Base-by-base conservation (phyloP, 208 protist genomes). In the Sergeia podlipaevii region DNA sequence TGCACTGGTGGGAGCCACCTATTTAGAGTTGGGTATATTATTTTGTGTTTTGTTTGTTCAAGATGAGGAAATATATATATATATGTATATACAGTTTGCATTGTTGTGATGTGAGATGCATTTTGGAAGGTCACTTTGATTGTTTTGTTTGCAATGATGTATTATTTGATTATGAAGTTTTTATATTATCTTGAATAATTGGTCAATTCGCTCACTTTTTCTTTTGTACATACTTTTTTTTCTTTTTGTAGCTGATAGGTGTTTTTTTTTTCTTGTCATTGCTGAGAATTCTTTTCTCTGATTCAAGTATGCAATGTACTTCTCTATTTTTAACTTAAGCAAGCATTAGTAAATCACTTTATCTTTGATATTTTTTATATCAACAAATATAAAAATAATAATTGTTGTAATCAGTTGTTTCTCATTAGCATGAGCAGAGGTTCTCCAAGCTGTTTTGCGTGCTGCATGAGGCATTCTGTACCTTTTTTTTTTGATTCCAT, bases 21-120 rank as follows among this genome's bases (percentile, higher is more conserved):
- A n/a, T n/a, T n/a, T n/a, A n/a, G n/a, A n/a, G n/a, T n/a, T n/a
- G n/a, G n/a, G n/a, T n/a, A n/a, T n/a, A n/a, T n/a, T n/a, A 52
- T 52, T 33, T 52, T 52, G 46, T 36, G 26, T 13, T 7, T 33
- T 30, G 24, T 52, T 34, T 17, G 27, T 47, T 23, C 11, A 47
- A 27, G 17, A 23, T 27, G 26, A 23, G 7, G 13, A 47, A 47
- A 27, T 47, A 7, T 27, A 27, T 47, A 47, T 47, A n/a, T 47
- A 8, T 27, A 23, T 11, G 17, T 18, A 11, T 47, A 27, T 23
- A n/a, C 26, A 8, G 18, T 47, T 47, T 18, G 26, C 7, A 18
- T 18, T 47, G 26, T 7, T 18, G 18, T 47, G 18, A 27, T 11
- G 26, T 21, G 18, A 47, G 7, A 21, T 47, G n/a, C 8, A 8